Base-by-base conservation (phyloP, 345 rosid species). In the Linum usitatissimum region DNA sequence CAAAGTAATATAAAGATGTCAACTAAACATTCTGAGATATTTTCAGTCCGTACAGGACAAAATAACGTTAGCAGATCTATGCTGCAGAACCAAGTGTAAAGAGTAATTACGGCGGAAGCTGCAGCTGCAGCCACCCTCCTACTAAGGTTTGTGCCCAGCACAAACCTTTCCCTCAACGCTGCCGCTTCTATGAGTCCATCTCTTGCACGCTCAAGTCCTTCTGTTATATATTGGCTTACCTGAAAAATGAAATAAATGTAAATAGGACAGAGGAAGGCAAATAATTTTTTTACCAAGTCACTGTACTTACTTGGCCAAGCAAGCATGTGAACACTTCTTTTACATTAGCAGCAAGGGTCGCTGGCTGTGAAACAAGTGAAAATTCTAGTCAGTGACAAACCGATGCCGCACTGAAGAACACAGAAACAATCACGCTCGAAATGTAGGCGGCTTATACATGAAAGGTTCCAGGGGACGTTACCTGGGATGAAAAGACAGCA, bases 61-160 rank as follows among this genome's bases (percentile, higher is more conserved):
- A 60, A 68, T 68, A 74, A 61, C 75, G 80, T 85, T 88, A 69
- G 91, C 91, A 57, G 95, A 87, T 67, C 40, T 40, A 18, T 14
- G 30, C n/a, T 60, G 61, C n/a, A 18, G 5, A 6, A 21, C 14
- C 51, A 45, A 55, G 12, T n/a, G 3, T 14, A 55, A 28, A 9
- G 59, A 28, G 30, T 18, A 61, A 20, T 53, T 40, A 66, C 18
- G 8, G 30, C 55, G 17, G 20, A n/a, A n/a, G 96, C 94, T 84
- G 99, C 99, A 36, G 99, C 99, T 66, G 97, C 97, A 68, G 97
- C 96, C 72, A 90, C 99, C 78, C 99, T 84, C 72, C 96, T 81
- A 81, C 93, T 85, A 60, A 92, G 61, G 57, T 57, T 86, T 71
- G 96, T 81, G 70, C 96, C 93, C 81, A 87, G 76, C 77, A 90